Conservation (phyloP, 768 basidiomycete species). For the Russula virescens region DNA sequence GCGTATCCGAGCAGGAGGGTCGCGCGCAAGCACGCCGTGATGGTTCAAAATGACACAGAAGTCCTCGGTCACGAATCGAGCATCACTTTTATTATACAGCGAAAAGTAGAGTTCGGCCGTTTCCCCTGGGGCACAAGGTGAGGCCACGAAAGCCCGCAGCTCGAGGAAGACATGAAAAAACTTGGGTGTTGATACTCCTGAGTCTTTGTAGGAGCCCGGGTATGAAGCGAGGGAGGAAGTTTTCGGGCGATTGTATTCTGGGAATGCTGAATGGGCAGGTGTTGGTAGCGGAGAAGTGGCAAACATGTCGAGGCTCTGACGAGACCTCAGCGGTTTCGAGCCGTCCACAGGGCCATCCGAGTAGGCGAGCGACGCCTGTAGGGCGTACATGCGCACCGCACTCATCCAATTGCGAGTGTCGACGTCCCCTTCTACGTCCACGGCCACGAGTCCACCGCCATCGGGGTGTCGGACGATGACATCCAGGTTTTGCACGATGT, state of each 20-base stretch:
- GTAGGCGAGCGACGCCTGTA: conserved; percentile 81
- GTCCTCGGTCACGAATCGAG: conserved; percentile 89
- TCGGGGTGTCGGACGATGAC: conserved; percentile 94
- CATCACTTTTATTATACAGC: conserved; percentile 78
- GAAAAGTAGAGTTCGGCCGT: conserved; percentile 92
- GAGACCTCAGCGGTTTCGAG: conserved; percentile 34
- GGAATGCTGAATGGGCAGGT: conserved; percentile 66
- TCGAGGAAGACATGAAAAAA: conserved; percentile 92
- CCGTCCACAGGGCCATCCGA: conserved; percentile 41
- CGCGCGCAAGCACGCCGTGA: conserved; percentile 80
- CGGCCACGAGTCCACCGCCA: conserved; percentile 83
- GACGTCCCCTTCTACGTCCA: conserved; percentile 81
- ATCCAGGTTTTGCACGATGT: conserved; percentile 87
- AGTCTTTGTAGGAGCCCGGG: conserved; percentile 33
- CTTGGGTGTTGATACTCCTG: conserved; percentile 47
- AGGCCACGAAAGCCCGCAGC: conserved; percentile 86
- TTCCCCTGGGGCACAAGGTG: conserved; percentile 85
- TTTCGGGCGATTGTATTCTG: conserved; percentile 43
- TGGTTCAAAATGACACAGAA: conserved; percentile 87
- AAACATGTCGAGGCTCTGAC: conserved; percentile 44
- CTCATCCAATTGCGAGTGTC: conserved; percentile 83
- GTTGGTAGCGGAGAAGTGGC: conserved; percentile 44
- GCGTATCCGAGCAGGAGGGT: conserved; percentile 68
- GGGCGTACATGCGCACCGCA: conserved; percentile 85
- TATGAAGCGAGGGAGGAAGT: conserved; percentile 32